Evolutionary conservation across 2,329 filamentous ascomycete genomes (phyloP).

Genomic region (Scedosporium aurantiacum): DNA sequence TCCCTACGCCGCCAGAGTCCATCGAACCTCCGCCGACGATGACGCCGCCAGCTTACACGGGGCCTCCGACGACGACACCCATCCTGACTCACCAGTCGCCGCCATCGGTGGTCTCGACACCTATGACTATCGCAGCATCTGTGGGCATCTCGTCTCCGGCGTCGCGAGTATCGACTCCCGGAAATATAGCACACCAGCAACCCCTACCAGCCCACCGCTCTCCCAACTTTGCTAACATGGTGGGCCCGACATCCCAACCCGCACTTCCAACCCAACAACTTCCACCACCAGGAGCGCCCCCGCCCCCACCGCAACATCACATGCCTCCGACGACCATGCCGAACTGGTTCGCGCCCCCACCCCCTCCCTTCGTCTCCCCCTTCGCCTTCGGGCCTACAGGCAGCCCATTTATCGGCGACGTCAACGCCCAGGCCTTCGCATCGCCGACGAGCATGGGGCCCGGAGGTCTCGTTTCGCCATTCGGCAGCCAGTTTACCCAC

Average conservation of each 20-base stretch:
- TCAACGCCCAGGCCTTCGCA: slow-evolving; percentile 11
- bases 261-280: background rate
- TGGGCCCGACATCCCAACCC: background rate
- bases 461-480: slow-evolving; percentile 1
- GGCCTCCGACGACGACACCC: slow-evolving; percentile 23
- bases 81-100: slow-evolving; percentile 18
- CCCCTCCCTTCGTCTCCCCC: slow-evolving; percentile 35
- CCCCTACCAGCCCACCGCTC: background rate
- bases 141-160: slow-evolving; percentile 20
- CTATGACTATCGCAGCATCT: slow-evolving; percentile 9
- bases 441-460: slow-evolving; percentile 6
- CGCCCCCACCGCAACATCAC: slow-evolving; percentile 25
- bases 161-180: background rate
- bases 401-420: slow-evolving; percentile 29
- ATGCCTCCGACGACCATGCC: slow-evolving; percentile 28
- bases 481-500: background rate
- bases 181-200: background rate
- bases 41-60: slow-evolving; percentile 22
- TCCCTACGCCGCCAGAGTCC: slow-evolving; percentile 35
- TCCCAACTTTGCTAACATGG: background rate
- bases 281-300: slow-evolving; percentile 7
- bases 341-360: slow-evolving; percentile 43
- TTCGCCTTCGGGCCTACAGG: slow-evolving; percentile 35
- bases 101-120: slow-evolving; percentile 9
- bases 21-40: slow-evolving; percentile 22